Percentiles rank a stretch among this genome's conserved stretches.
phyloP scores from a whole-genome alignment of 1,284 basidiomycete genomes.

The Ganoderma lingzhi region DNA sequence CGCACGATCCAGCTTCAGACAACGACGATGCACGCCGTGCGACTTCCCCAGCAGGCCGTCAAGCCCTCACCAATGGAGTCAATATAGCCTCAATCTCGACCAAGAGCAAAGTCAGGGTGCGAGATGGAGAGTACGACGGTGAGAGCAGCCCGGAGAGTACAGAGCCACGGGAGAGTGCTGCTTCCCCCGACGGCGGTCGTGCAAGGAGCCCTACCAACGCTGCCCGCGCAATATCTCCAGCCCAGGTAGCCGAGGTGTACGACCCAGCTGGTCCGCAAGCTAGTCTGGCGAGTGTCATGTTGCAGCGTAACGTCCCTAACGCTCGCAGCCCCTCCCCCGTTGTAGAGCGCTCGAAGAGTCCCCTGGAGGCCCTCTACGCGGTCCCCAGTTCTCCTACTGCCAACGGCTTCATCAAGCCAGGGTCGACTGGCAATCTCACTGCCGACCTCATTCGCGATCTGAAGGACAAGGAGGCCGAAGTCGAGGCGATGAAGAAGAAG shows the following conservation, averaged over 20 bases:
- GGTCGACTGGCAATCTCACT: slow-evolving; percentile 73
- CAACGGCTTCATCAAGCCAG: slow-evolving; percentile 59
- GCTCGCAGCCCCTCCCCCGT: slow-evolving; percentile 72
- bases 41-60: slow-evolving; percentile 45
- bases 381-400: slow-evolving; percentile 60
- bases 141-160: slow-evolving; percentile 59
- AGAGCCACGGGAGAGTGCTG: slow-evolving; percentile 56
- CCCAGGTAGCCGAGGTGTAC: slow-evolving; percentile 45
- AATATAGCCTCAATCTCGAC: slow-evolving; percentile 36
- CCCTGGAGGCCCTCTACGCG: slow-evolving; percentile 69
- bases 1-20: slow-evolving; percentile 49
- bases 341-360: slow-evolving; percentile 56
- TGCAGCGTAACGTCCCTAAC: slow-evolving; percentile 55
- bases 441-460: slow-evolving; percentile 81
- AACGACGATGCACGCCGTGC: slow-evolving; percentile 65
- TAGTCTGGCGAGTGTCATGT: slow-evolving; percentile 62
- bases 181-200: slow-evolving; percentile 62
- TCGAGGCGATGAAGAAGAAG: slow-evolving; percentile 81
- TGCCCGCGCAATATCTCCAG: slow-evolving; percentile 66
- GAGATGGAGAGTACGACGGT: slow-evolving; percentile 64
- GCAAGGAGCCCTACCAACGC: slow-evolving; percentile 63
- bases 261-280: slow-evolving; percentile 47
- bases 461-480: slow-evolving; percentile 82
- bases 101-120: slow-evolving; percentile 57
- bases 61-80: slow-evolving; percentile 14